Conservation (phyloP, 2,329 filamentous ascomycete genomes). For the Helminthosporium solani region DNA sequence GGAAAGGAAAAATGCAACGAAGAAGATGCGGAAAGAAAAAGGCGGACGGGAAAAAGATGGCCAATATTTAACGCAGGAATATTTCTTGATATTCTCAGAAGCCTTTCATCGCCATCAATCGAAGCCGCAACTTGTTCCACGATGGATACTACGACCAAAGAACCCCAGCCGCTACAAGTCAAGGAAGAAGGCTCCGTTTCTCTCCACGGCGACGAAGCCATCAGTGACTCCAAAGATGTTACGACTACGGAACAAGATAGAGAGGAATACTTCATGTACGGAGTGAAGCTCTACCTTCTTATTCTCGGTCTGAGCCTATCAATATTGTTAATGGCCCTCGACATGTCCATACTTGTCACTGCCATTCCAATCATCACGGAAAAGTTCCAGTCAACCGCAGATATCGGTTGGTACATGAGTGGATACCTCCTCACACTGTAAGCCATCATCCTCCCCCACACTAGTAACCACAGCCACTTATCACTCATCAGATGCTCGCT, state of each 20-base stretch:
- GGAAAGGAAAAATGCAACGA: too few relatives aligned
- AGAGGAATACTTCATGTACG: conserved; percentile 18
- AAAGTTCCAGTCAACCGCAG: conserved; percentile 48
- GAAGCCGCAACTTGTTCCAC: neutral
- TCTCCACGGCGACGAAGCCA: conserved; percentile 4
- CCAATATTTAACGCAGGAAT: too few relatives aligned
- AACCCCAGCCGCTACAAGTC: neutral
- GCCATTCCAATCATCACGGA: conserved; percentile 53
- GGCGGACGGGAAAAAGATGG: too few relatives aligned
- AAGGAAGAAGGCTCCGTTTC: neutral
- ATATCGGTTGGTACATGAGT: conserved; percentile 54
- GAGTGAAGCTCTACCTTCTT: conserved; percentile 20
- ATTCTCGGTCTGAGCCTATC: conserved; percentile 18
- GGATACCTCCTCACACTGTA: conserved; percentile 29
- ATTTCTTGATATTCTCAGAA: too few relatives aligned
- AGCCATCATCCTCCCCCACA: conserved; percentile 15
- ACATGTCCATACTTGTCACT: conserved; percentile 44
- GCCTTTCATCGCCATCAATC: too few relatives aligned
- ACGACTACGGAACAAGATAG: conserved; percentile 4
- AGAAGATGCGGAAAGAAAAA: too few relatives aligned
- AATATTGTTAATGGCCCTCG: conserved; percentile 23
- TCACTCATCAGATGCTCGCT: conserved; percentile 17
- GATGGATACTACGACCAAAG: neutral
- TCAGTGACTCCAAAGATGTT: neutral
- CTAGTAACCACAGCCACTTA: neutral